Evolutionary conservation across 169 alveolate genomes (phyloP), one percentile per base, ranked within the genome.

Genomic region (Cyclospora cayetanensis): DNA sequence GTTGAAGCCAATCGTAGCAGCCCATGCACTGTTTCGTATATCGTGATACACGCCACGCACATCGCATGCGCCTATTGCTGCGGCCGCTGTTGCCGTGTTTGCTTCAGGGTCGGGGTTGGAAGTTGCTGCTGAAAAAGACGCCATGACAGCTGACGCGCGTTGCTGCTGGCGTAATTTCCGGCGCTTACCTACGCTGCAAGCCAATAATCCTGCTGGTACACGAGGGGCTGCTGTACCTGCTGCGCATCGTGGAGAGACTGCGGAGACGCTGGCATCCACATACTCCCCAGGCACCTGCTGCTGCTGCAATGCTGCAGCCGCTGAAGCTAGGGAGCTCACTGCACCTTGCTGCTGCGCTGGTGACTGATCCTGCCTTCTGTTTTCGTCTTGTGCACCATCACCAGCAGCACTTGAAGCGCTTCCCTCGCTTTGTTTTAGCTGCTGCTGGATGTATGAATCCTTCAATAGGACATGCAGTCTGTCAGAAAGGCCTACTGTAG

Each of bases 11-110:
- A 79, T 79, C 15, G 88, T 79, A 0, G 88, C 88, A 25, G 88
- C 88, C 88, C 88, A 79, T 34, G 88, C 88, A 46, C 50, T 79
- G 72, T 79, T 79, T 31, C 88, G 68, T 18, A 60, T 79, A 46
- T 79, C 88, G 2, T 39, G 72, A 18, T 79, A 79, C 27, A 79
- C 88, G n/a, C 88, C 88, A 29, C 88, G 2, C 53, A 79, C 88
- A 34, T 79, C 88, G 72, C 88, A 79, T 25, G 29, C 66, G 4
- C 63, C 85, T 27, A 60, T 31, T 74, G 55, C 55, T 46, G 22
- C 15, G 55, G 55, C 55, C 7, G 55, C 55, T 46, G 22, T 46
- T 46, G 55, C 55, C 15, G 55, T 46, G 55, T 46, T 15, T 46
- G 55, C 55, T 15, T n/a, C n/a, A n/a, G n/a, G n/a, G n/a, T n/a